These are phyloP conservation scores for Solanum virginianum DNA, from an alignment of 257 asterid species.

Conservation along the genomic window DNA sequence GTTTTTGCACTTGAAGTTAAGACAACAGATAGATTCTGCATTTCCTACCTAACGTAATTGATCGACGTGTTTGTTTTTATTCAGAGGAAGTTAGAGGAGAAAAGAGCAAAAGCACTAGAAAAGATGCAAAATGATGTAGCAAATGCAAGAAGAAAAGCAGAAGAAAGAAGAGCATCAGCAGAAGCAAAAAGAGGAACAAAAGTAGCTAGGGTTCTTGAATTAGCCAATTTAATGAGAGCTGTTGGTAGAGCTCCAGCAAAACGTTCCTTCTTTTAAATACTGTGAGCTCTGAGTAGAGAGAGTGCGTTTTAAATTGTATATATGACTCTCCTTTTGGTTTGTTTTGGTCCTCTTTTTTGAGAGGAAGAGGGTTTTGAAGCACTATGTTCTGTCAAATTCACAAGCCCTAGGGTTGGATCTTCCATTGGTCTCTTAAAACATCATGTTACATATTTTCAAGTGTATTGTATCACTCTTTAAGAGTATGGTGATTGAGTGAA, in stretches of 20 bases:
- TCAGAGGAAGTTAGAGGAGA: conserved; percentile 90
- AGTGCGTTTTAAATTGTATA: background rate
- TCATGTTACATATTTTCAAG: background rate
- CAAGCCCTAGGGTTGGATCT: background rate
- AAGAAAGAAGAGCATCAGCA: conserved; percentile 84
- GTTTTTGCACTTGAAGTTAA: background rate
- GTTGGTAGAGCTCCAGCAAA: conserved; percentile 82
- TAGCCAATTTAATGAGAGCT: conserved; percentile 78
- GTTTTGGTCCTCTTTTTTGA: background rate
- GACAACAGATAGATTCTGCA: too few species aligned
- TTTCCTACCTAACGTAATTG: too few species aligned
- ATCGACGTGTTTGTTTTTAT: background rate
- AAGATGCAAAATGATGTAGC: conserved; percentile 89
- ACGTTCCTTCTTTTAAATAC: conserved; percentile 57
- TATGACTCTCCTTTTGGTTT: background rate
- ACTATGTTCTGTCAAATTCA: background rate
- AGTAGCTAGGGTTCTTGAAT: conserved; percentile 67
- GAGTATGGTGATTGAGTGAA: background rate
- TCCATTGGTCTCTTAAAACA: background rate
- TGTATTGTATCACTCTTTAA: background rate
- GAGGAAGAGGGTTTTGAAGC: background rate
- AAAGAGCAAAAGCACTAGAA: conserved; percentile 74
- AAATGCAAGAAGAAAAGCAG: conserved; percentile 84
- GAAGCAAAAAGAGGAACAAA: conserved; percentile 92
- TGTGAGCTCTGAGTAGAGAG: background rate